These are phyloP conservation scores for Nidula microcarpa DNA, from an alignment of 768 basidiomycete species.

Conservation along the genomic window DNA sequence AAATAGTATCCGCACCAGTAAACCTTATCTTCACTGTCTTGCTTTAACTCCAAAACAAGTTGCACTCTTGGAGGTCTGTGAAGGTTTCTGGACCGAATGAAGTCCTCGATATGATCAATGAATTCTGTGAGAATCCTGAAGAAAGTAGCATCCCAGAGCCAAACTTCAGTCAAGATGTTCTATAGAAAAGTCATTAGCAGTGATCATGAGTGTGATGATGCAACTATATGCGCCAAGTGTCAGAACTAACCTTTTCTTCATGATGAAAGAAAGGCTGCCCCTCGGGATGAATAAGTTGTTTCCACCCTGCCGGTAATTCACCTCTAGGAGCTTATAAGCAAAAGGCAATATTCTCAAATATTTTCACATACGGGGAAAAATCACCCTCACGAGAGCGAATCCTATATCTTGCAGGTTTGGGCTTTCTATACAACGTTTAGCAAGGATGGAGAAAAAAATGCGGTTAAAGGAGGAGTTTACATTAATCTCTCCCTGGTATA, in stretches of 20 bases:
- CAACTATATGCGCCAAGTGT: no score
- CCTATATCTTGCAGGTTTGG: background rate
- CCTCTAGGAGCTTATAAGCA: background rate
- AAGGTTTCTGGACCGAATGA: slow-evolving; percentile 10
- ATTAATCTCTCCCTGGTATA: background rate
- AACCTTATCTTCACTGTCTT: slow-evolving; percentile 9
- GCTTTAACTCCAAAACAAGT: slow-evolving; percentile 37
- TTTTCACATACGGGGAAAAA: background rate
- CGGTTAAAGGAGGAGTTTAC: background rate
- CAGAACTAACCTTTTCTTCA: slow-evolving; percentile 19
- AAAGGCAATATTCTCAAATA: background rate
- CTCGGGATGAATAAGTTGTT: slow-evolving; percentile 22
- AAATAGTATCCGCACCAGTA: slow-evolving; percentile 40
- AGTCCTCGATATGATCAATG: slow-evolving; percentile 3
- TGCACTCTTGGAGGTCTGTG: slow-evolving; percentile 16
- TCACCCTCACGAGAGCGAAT: background rate
- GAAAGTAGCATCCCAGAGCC: slow-evolving; percentile 25
- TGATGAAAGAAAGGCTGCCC: slow-evolving; percentile 25
- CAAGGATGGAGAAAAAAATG: background rate
- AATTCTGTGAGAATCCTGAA: slow-evolving; percentile 14
- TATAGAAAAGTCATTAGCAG: slow-evolving; percentile 3
- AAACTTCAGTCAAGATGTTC: slow-evolving; percentile 38
- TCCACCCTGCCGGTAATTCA: slow-evolving; percentile 18
- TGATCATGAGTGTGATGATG: no score
- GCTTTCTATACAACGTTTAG: background rate